Evolutionary conservation across 148 eudicot species (phyloP).

Genomic region (Gaultheria prostrata): DNA sequence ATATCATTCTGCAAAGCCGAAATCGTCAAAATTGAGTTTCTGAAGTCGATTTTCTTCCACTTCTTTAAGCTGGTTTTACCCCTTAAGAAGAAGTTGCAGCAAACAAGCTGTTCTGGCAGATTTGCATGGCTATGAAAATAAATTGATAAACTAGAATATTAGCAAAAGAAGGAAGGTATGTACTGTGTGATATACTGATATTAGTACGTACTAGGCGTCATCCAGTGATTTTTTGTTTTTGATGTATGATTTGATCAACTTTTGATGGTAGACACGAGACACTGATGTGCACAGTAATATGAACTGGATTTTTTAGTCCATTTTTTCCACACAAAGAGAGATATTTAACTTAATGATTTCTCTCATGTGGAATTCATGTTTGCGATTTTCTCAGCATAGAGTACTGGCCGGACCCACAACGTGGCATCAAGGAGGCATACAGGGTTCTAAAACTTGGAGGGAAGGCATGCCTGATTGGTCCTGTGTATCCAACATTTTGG

Average conservation of each 20-base stretch:
- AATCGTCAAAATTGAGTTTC: not conserved
- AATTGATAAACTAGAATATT: not conserved
- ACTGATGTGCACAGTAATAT: not conserved
- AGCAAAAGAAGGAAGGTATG: not conserved
- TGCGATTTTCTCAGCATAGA: conserved; percentile 58
- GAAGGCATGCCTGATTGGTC: conserved; percentile 92
- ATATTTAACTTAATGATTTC: not conserved
- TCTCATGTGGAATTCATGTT: conserved; percentile 5
- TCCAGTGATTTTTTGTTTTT: not conserved
- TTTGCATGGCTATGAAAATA: not conserved
- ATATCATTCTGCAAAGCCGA: not conserved
- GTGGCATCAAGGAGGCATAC: conserved; percentile 98
- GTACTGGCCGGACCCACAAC: conserved; percentile 99
- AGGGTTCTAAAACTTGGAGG: conserved; percentile 87
- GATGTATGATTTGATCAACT: not conserved
- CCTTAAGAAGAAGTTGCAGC: not conserved
- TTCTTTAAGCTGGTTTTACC: not conserved
- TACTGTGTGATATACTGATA: not conserved
- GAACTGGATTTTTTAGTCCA: not conserved
- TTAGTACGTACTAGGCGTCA: not conserved
- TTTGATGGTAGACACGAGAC: not conserved
- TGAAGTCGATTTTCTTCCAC: not conserved
- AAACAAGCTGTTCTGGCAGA: not conserved
- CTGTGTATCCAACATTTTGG: conserved; percentile 90
- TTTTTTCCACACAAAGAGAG: not conserved